Conservation (phyloP, 345 rosid genomes). For the Trapa bicornis region DNA sequence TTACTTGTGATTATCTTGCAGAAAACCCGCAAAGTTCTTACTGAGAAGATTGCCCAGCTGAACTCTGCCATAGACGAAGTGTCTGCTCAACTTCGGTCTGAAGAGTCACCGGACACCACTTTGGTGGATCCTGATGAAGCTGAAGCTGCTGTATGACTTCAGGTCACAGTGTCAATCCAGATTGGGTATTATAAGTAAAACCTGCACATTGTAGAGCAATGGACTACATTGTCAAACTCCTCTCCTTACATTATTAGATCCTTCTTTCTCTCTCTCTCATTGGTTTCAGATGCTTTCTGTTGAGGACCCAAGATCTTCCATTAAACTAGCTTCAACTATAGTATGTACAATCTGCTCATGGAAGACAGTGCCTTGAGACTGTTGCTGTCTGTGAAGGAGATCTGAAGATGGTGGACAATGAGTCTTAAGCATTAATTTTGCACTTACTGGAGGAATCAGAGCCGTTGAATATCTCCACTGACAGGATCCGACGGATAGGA, state of each 20-base stretch:
- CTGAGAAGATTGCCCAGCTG: slow-evolving; percentile 80
- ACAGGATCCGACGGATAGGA: slow-evolving; percentile 42
- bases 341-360: too few relatives aligned
- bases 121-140: slow-evolving; percentile 49
- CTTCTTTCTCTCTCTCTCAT: neutral
- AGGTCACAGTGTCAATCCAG: neutral
- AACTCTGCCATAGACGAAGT: slow-evolving; percentile 83
- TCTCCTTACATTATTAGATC: slow-evolving; percentile 39
- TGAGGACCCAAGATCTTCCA: slow-evolving; percentile 29
- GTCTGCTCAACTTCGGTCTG: slow-evolving; percentile 63
- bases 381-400: too few relatives aligned
- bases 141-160: slow-evolving; percentile 42
- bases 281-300: slow-evolving; percentile 10
- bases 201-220: neutral
- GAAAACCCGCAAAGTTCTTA: slow-evolving; percentile 70
- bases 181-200: neutral
- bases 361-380: too few relatives aligned
- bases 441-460: neutral
- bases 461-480: slow-evolving; percentile 8
- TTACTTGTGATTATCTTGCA: slow-evolving; percentile 15
- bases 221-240: neutral
- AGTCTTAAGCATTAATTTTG: too few relatives aligned
- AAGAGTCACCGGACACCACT: slow-evolving; percentile 47
- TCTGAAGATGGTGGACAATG: too few relatives aligned
- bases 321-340: slow-evolving; percentile 32